Percentiles rank a stretch among this genome's conserved stretches.
Evolutionary conservation across 306 rosid species (phyloP).

Genomic region (Chamaecrista fasciculata): DNA sequence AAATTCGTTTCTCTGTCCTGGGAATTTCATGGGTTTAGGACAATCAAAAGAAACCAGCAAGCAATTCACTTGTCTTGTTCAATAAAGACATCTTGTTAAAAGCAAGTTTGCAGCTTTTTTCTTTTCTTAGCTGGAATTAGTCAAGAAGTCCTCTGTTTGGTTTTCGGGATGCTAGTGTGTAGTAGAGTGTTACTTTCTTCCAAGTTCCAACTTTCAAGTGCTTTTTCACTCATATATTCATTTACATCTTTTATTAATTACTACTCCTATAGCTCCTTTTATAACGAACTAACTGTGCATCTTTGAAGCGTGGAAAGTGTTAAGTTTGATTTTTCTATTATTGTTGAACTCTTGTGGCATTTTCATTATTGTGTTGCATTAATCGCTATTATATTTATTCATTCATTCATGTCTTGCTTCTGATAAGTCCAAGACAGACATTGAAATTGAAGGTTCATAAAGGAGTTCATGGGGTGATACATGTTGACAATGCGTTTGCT

Average conservation of each 20-base stretch:
- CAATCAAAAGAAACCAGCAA: conserved; percentile 40
- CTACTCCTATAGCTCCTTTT: conserved; percentile 27
- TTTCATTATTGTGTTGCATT: conserved; percentile 1
- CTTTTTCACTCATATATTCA: conserved; percentile 17
- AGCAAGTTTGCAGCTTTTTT: conserved; percentile 44
- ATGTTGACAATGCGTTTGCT: conserved; percentile 57
- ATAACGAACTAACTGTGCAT: conserved; percentile 14
- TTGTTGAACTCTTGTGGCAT: conserved; percentile 8
- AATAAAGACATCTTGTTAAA: conserved; percentile 50
- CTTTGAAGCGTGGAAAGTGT: conserved; percentile 32
- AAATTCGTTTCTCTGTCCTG: conserved; percentile 32
- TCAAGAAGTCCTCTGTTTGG: conserved; percentile 28
- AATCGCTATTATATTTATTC: neutral
- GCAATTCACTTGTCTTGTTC: conserved; percentile 48
- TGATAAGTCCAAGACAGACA: neutral
- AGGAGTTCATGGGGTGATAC: conserved; percentile 43
- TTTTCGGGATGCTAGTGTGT: conserved; percentile 25
- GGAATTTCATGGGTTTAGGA: conserved; percentile 37
- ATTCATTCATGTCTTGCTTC: conserved; percentile 9
- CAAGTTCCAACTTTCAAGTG: conserved; percentile 15
- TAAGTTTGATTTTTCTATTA: neutral
- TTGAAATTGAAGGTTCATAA: conserved; percentile 13
- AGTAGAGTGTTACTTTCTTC: conserved; percentile 8
- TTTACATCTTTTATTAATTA: too few relatives aligned
- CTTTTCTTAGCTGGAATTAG: conserved; percentile 41